A percentile compares a stretch with the other conserved stretches of the same genome.
phyloP scores from a whole-genome alignment of 1,284 basidiomycete species.

The Chalciporus sp. region DNA sequence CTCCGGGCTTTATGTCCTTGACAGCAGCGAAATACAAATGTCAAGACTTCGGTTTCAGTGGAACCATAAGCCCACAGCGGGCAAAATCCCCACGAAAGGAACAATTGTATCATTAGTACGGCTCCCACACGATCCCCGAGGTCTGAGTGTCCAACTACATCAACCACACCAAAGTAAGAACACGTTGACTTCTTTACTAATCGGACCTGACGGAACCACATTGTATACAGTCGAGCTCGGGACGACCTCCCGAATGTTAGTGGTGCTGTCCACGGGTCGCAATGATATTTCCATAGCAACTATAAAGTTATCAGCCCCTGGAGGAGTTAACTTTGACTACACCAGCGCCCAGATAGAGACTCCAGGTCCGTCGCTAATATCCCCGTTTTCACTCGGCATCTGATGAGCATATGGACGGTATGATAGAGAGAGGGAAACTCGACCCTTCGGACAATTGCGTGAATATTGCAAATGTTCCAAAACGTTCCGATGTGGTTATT shows the following conservation, averaged over 20 bases:
- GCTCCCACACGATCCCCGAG: slow-evolving; percentile 59
- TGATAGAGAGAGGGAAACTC: slow-evolving; percentile 21
- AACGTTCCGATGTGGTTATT: slow-evolving; percentile 48
- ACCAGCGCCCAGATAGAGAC: slow-evolving; percentile 45
- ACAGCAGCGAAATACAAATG: slow-evolving; percentile 61
- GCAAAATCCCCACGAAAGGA: slow-evolving; percentile 27
- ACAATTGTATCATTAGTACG: slow-evolving; percentile 47
- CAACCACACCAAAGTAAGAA: slow-evolving; percentile 65
- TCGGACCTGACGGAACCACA: slow-evolving; percentile 7
- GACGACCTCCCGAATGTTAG: slow-evolving; percentile 50
- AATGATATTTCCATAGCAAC: slow-evolving; percentile 58
- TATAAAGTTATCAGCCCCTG: slow-evolving; percentile 55
- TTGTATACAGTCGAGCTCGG: slow-evolving; percentile 65
- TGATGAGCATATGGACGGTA: slow-evolving; percentile 14
- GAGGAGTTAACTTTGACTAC: slow-evolving; percentile 53
- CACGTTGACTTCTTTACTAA: slow-evolving; percentile 2
- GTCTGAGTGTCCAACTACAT: slow-evolving; percentile 59
- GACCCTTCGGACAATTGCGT: slow-evolving; percentile 47
- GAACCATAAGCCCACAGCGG: slow-evolving; percentile 42
- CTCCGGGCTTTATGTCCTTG: slow-evolving; percentile 61
- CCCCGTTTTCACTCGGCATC: slow-evolving; percentile 3
- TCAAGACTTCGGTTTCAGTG: slow-evolving; percentile 62
- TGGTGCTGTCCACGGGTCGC: slow-evolving; percentile 64
- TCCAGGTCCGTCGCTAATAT: slow-evolving; percentile 34
- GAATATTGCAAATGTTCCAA: slow-evolving; percentile 47